phyloP scores from a whole-genome alignment of 2,329 filamentous ascomycete genomes.

The Scedosporium aurantiacum region DNA sequence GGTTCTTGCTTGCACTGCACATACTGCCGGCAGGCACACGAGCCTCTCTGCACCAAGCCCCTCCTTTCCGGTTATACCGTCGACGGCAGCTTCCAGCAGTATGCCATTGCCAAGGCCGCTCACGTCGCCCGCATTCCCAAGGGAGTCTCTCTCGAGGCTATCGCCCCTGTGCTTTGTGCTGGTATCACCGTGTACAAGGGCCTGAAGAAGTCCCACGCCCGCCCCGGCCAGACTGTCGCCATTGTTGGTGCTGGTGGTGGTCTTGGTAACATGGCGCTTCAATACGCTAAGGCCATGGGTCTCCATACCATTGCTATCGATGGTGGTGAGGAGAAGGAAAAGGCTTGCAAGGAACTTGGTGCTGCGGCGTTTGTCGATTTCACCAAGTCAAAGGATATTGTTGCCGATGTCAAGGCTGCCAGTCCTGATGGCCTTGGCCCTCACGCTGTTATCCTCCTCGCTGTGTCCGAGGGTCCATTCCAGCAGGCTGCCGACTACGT shows the following conservation, averaged over 20 bases:
- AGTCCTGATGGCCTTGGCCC: slow-evolving; percentile 75
- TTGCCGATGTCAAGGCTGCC: slow-evolving; percentile 72
- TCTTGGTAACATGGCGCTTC: slow-evolving; percentile 66
- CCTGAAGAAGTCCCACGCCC: slow-evolving; percentile 70
- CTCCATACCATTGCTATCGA: slow-evolving; percentile 73
- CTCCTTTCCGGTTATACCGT: slow-evolving; percentile 83
- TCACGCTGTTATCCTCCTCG: slow-evolving; percentile 77
- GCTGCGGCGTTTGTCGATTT: slow-evolving; percentile 73
- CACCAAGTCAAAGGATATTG: slow-evolving; percentile 59
- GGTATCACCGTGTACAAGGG: slow-evolving; percentile 86
- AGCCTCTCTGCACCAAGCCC: slow-evolving; percentile 69
- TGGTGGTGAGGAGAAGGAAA: slow-evolving; percentile 67
- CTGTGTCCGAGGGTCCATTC: slow-evolving; percentile 84
- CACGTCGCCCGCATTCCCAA: slow-evolving; percentile 77
- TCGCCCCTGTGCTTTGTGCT: slow-evolving; percentile 73
- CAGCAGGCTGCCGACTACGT: slow-evolving; percentile 88
- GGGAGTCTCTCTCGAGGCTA: slow-evolving; percentile 61
- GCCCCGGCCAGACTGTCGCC: slow-evolving; percentile 67
- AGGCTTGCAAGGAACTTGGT: slow-evolving; percentile 60
- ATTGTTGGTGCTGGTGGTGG: slow-evolving; percentile 82
- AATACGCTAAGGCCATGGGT: slow-evolving; percentile 89
- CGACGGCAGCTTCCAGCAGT: slow-evolving; percentile 89
- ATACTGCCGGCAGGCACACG: slow-evolving; percentile 72
- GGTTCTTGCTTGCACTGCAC: slow-evolving; percentile 73
- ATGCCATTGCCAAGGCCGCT: slow-evolving; percentile 74